Conservation (phyloP, 139 green algal genomes). For the Desmodesmus armatus region DNA sequence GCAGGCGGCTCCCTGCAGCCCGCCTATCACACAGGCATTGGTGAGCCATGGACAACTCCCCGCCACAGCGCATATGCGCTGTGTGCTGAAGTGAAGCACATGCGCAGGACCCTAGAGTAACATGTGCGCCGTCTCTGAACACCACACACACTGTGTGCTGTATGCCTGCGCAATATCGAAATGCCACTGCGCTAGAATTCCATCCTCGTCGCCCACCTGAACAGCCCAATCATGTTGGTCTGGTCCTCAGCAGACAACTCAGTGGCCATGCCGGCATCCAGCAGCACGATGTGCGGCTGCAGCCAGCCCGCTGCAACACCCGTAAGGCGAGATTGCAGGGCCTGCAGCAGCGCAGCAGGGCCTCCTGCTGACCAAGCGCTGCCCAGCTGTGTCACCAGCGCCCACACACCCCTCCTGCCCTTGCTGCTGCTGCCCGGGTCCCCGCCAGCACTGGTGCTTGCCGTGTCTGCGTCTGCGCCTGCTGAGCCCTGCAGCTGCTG, state of each 20-base stretch:
- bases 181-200: too few species aligned
- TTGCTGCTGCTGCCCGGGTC: background rate
- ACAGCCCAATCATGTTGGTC: constrained; percentile 73
- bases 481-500: background rate
- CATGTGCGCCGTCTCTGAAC: too few species aligned
- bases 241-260: constrained; percentile 78
- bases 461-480: background rate
- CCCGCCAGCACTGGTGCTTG: background rate
- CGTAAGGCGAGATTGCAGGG: background rate
- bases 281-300: constrained; percentile 83
- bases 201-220: constrained; percentile 33
- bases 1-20: too few species aligned
- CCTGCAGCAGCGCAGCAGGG: background rate
- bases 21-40: too few species aligned
- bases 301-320: constrained; percentile 51
- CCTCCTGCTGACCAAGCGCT: background rate
- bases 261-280: constrained; percentile 94
- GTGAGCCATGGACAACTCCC: too few species aligned
- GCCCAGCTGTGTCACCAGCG: background rate
- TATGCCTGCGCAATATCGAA: too few species aligned
- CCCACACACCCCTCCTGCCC: background rate
- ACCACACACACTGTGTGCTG: too few species aligned
- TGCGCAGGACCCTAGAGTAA: too few species aligned
- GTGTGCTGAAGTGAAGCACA: too few species aligned
- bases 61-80: too few species aligned